These are phyloP conservation scores for Phoenix dactylifera DNA, from an alignment of 176 grass and related monocot genomes.

Conservation along the genomic window DNA sequence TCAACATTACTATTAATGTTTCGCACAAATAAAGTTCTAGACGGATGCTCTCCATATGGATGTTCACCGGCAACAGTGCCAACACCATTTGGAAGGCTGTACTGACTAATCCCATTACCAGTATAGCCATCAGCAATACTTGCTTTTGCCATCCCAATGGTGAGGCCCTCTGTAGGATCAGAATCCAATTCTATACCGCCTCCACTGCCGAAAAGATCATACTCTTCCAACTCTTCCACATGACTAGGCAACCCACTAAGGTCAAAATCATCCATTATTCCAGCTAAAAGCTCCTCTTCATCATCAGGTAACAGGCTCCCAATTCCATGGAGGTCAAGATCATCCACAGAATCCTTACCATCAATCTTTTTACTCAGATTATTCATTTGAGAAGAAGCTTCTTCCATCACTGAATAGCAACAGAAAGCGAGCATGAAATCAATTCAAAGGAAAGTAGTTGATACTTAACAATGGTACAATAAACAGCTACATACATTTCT, in stretches of 20 bases:
- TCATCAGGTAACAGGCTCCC: conserved; percentile 40
- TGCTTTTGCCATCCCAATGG: conserved; percentile 18
- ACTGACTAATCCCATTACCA: conserved; percentile 22
- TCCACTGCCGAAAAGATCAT: conserved; percentile 40
- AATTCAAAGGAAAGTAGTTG: background rate
- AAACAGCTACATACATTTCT: conserved; percentile 15
- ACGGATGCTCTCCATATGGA: conserved; percentile 49
- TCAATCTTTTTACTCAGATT: background rate
- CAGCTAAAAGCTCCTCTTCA: conserved; percentile 44
- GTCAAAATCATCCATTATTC: conserved; percentile 46
- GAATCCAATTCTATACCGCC: conserved; percentile 47
- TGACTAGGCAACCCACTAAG: conserved; percentile 26
- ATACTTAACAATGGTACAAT: background rate
- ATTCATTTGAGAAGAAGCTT: conserved; percentile 17
- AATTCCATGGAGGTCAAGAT: conserved; percentile 25
- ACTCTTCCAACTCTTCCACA: conserved; percentile 40
- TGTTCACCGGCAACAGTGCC: conserved; percentile 42
- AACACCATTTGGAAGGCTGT: conserved; percentile 19
- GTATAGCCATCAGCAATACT: conserved; percentile 24
- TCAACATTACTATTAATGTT: conserved; percentile 59
- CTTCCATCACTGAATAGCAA: conserved; percentile 19
- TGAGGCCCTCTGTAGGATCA: conserved; percentile 31
- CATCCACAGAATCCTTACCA: conserved; percentile 14
- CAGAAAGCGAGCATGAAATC: background rate
- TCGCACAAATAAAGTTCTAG: conserved; percentile 48